Conservation (phyloP, 2,329 filamentous ascomycete species). For the Dactylonectria macrodidyma region DNA sequence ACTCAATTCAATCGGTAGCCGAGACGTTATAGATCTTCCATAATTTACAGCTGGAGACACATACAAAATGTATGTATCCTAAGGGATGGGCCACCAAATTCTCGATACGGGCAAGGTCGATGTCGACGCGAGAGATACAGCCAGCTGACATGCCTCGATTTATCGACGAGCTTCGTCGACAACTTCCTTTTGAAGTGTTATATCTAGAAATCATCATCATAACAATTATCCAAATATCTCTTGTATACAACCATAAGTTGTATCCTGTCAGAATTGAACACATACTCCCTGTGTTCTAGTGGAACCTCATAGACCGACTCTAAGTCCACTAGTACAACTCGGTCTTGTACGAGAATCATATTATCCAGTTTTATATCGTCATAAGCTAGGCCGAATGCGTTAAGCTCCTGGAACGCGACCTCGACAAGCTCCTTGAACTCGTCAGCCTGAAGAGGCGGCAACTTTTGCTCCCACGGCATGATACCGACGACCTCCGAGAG, state of each 20-base stretch:
- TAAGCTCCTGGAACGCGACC: not conserved
- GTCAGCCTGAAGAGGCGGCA: not conserved
- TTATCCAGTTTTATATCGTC: slow-evolving; percentile 29
- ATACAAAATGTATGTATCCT: too few species aligned
- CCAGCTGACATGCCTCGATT: too few species aligned
- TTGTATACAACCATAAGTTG: not conserved
- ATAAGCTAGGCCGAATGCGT: not conserved
- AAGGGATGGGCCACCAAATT: too few species aligned
- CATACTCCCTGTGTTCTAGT: not conserved
- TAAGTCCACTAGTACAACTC: slow-evolving; percentile 22
- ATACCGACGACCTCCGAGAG: slow-evolving; percentile 30
- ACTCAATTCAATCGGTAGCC: too few species aligned
- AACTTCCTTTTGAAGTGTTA: not conserved
- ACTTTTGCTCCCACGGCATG: slow-evolving; percentile 13
- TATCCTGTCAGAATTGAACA: not conserved
- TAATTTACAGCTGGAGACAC: too few species aligned
- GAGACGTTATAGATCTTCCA: too few species aligned
- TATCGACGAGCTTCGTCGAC: too few species aligned
- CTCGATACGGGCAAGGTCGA: too few species aligned
- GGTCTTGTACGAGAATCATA: slow-evolving; percentile 18
- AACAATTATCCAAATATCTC: not conserved
- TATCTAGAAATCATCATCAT: not conserved
- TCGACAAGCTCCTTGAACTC: slow-evolving; percentile 1
- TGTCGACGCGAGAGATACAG: too few species aligned
- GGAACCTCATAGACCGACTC: slow-evolving; percentile 5